A percentile compares a stretch with the other conserved stretches of the same genome.
phyloP scores from a whole-genome alignment of 2,329 filamentous ascomycete genomes.

The Truncatella angustata region DNA sequence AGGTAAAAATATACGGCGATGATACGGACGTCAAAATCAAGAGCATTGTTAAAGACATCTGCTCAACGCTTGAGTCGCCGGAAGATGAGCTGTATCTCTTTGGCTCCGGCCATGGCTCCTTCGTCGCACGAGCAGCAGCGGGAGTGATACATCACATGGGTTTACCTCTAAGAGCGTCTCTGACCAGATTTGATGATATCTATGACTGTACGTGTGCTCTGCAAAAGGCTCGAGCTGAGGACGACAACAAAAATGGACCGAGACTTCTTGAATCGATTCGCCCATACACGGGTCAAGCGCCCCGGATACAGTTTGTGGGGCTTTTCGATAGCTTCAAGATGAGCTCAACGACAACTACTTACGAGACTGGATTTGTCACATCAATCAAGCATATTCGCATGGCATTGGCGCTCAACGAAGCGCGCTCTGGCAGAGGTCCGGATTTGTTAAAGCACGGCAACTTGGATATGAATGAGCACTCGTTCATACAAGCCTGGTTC shows the following conservation, averaged over 20 bases:
- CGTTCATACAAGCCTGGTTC: constrained; percentile 37
- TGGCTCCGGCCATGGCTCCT: constrained; percentile 38
- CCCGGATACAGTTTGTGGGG: constrained; percentile 35
- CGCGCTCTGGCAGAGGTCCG: constrained; percentile 24
- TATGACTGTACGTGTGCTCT: constrained; percentile 15
- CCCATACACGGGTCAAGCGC: constrained; percentile 18
- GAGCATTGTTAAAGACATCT: background rate
- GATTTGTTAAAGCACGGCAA: constrained; percentile 18
- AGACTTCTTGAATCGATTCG: constrained; percentile 10
- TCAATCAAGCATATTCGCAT: constrained; percentile 33
- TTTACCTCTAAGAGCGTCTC: constrained; percentile 14
- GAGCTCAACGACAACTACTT: constrained; percentile 20
- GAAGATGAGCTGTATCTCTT: constrained; percentile 39
- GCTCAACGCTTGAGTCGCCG: background rate
- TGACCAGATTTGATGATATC: constrained; percentile 16
- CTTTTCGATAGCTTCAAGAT: constrained; percentile 34
- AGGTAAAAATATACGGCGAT: background rate
- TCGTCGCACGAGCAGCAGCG: constrained; percentile 36
- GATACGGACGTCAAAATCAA: constrained; percentile 1
- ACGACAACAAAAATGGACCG: constrained; percentile 11
- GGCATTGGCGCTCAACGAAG: constrained; percentile 37
- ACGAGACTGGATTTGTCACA: constrained; percentile 28
- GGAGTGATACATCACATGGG: constrained; percentile 35
- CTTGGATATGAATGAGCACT: constrained; percentile 20
- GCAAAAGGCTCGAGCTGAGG: constrained; percentile 11